phyloP scores from a whole-genome alignment of 495 filamentous ascomycete species.

The Pyrenula aspistea region DNA sequence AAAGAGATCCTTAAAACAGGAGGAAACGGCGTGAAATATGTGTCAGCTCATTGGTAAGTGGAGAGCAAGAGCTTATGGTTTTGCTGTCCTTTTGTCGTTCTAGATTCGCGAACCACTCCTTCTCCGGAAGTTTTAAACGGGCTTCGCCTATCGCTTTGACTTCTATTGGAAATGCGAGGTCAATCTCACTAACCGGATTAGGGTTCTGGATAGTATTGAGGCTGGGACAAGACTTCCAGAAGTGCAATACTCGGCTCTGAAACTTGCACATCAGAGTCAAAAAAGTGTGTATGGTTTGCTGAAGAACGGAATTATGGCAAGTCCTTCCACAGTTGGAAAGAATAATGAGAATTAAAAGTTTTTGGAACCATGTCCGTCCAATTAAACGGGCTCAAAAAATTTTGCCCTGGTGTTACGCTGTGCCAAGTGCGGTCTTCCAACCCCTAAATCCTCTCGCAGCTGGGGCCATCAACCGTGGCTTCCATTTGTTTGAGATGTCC shows the following conservation, averaged over 20 bases:
- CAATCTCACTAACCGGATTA: constrained; percentile 13
- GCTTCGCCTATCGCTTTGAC: no score
- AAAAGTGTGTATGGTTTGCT: constrained; percentile 47
- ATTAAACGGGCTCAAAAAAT: not conserved
- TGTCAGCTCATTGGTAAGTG: constrained; percentile 70
- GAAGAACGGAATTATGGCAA: constrained; percentile 6
- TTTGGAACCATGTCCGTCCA: not conserved
- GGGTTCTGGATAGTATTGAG: constrained; percentile 70
- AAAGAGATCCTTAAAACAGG: constrained; percentile 58
- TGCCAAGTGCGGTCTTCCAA: not conserved
- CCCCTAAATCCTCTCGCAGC: not conserved
- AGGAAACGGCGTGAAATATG: constrained; percentile 62
- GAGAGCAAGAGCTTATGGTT: no score
- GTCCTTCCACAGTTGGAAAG: not conserved
- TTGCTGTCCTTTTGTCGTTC: no score
- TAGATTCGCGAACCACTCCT: no score
- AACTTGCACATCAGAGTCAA: constrained; percentile 47
- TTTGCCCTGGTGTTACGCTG: not conserved
- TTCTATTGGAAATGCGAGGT: no score
- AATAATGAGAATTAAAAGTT: not conserved
- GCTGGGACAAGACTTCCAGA: constrained; percentile 65
- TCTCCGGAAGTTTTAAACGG: no score
- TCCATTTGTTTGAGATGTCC: not conserved
- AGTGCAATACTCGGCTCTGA: constrained; percentile 49
- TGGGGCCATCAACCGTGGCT: not conserved